Percentiles rank a stretch among this genome's conserved stretches.
Conservation (phyloP, 306 rosid genomes). For the Sesbania bispinosa region DNA sequence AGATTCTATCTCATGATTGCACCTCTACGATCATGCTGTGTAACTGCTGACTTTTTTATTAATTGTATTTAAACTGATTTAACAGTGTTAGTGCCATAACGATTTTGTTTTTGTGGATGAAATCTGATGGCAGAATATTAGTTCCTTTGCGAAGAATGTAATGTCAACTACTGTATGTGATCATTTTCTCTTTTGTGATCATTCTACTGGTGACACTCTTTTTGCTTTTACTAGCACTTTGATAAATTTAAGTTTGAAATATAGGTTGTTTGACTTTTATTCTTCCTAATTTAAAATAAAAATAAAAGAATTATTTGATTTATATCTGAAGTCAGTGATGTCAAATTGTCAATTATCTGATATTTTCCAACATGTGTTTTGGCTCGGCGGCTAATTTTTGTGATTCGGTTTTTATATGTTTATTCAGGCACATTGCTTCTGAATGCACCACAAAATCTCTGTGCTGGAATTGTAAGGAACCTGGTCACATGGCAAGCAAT, state of each 20-base stretch:
- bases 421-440: slow-evolving; percentile 86
- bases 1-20: background rate
- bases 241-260: background rate
- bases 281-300: background rate
- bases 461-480: slow-evolving; percentile 98
- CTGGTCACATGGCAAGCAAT: slow-evolving; percentile 93
- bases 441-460: slow-evolving; percentile 93
- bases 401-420: slow-evolving; percentile 6
- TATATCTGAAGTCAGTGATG: background rate
- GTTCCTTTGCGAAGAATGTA: background rate
- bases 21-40: background rate
- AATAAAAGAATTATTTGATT: background rate
- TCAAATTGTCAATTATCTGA: background rate
- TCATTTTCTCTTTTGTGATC: background rate
- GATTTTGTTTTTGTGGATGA: background rate
- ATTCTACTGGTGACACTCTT: background rate
- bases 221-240: background rate
- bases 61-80: background rate
- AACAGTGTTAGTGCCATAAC: background rate
- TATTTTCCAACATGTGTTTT: background rate
- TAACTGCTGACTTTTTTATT: background rate
- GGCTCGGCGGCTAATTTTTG: background rate
- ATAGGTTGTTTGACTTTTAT: slow-evolving; percentile 1
- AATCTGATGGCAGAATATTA: slow-evolving; percentile 8
- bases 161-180: background rate